These are phyloP conservation scores for Auxenochlorella pyrenoidosa DNA, from an alignment of 139 green algal genomes.

Conservation along the genomic window DNA sequence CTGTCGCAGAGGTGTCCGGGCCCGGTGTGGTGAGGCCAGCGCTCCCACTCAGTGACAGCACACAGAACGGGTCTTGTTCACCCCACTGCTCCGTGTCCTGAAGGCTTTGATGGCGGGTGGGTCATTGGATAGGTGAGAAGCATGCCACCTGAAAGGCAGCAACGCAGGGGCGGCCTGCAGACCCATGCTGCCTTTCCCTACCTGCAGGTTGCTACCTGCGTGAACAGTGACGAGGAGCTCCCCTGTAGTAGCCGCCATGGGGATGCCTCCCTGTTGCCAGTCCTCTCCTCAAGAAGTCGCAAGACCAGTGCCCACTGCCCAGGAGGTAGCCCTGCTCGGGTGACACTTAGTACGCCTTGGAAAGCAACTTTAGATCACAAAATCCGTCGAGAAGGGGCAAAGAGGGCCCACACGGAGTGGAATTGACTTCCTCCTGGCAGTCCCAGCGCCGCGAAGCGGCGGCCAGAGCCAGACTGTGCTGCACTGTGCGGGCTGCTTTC, in stretches of 20 bases:
- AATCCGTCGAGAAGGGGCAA: no score
- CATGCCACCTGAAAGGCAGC: background rate
- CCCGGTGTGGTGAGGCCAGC: background rate
- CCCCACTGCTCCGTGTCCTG: constrained; percentile 2
- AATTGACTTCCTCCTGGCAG: no score
- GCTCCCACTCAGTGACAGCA: background rate
- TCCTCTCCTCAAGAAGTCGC: no score
- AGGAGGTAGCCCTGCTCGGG: no score
- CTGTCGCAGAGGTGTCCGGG: background rate
- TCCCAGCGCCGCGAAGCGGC: no score
- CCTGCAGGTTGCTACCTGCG: background rate
- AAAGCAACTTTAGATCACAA: background rate
- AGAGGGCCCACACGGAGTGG: no score
- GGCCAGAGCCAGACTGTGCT: no score
- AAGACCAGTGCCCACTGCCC: no score
- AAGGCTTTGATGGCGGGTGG: background rate
- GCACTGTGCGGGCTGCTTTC: no score
- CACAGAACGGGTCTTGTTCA: background rate
- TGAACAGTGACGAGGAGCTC: background rate
- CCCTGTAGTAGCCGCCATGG: constrained; percentile 1
- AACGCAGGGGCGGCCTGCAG: no score
- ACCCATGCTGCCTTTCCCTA: background rate
- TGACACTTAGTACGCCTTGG: background rate
- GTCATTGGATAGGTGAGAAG: background rate
- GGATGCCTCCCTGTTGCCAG: no score